Evolutionary conservation across 805 yeast genomes (phyloP), one percentile per base, ranked within the genome.

Genomic region (Saccharomycopsis sp.): DNA sequence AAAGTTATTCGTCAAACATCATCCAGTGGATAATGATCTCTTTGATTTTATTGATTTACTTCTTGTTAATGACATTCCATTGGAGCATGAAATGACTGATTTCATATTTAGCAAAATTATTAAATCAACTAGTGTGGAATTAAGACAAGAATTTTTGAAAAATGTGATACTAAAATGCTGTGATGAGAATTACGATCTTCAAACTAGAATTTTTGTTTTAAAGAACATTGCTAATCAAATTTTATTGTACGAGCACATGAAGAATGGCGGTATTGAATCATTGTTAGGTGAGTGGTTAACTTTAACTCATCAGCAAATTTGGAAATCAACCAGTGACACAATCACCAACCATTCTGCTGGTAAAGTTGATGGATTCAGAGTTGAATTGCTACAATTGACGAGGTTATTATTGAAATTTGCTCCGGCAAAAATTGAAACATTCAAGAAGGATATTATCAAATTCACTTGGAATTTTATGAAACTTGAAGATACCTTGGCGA

Each of bases 391-490:
- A 19, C 95, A 89, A 53, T 61, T 88, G 58, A 83, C 97, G 0
- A 79, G 96, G 0, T 63, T 83, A 36, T 64, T 93, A 36, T 75
- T 88, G 21, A 79, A 80, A 56, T 75, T 78, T 62, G 79, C 85
- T 1, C 79, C 95, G 0, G 60, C 65, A 0, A 62, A 70, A 8
- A 70, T 86, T 21, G 65, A 73, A 4, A 82, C 77, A 13, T 75
- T 53, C 71, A 45, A 85, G 35, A 90, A 87, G 57, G 95, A 88
- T 54, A 77, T 93, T 35, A 86, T 93, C 60, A 87, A 86, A 60
- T 93, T 88, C 64, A 84, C 88, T 54, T 93, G 99, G 99, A 85
- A 85, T 53, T 85, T 81, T 56, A 81, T 93, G 57, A 86, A 86
- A 54, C 66, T 89, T 26, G 97, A 89, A 51, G 99, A 93, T 58